These are phyloP conservation scores for Gossypium schwendimanii DNA, from an alignment of 441 rosid genomes.

Conservation along the genomic window DNA sequence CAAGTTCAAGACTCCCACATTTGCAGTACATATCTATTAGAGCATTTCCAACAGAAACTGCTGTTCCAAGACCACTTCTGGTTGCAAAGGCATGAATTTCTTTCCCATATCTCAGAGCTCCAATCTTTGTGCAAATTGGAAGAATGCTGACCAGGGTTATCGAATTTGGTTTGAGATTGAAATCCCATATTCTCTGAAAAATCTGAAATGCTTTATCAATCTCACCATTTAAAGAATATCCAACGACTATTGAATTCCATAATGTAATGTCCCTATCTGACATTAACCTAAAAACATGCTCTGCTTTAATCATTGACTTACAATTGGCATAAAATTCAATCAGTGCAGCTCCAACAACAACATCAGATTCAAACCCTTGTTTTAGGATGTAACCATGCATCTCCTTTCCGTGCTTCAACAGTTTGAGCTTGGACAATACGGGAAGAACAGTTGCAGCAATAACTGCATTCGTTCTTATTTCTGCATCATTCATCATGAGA, in stretches of 20 bases:
- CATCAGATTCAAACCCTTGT: constrained; percentile 28
- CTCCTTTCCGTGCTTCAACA: constrained; percentile 34
- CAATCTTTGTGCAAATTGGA: constrained; percentile 27
- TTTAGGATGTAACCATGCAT: constrained; percentile 29
- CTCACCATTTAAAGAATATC: constrained; percentile 21
- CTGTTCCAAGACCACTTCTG: constrained; percentile 19
- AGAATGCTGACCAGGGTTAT: constrained; percentile 28
- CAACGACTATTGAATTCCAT: constrained; percentile 28
- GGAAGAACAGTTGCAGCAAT: constrained; percentile 28
- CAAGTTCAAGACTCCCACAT: constrained; percentile 27
- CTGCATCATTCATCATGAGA: constrained; percentile 20
- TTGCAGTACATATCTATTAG: constrained; percentile 33
- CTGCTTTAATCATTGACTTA: constrained; percentile 22
- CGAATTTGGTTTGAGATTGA: constrained; percentile 21
- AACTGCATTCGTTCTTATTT: constrained; percentile 22
- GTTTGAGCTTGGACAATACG: constrained; percentile 26
- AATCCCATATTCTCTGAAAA: constrained; percentile 23
- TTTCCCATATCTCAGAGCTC: constrained; percentile 25
- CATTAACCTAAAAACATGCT: constrained; percentile 15
- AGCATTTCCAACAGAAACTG: constrained; percentile 25
- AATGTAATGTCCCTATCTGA: constrained; percentile 13
- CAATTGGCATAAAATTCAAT: constrained; percentile 32
- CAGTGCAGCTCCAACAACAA: constrained; percentile 19
- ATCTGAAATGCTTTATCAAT: constrained; percentile 11
- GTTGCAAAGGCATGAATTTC: constrained; percentile 32